A percentile compares a stretch with the other conserved stretches of the same genome.
Conservation (phyloP, 1,284 basidiomycete species). For the Rhodotorula sp. region DNA sequence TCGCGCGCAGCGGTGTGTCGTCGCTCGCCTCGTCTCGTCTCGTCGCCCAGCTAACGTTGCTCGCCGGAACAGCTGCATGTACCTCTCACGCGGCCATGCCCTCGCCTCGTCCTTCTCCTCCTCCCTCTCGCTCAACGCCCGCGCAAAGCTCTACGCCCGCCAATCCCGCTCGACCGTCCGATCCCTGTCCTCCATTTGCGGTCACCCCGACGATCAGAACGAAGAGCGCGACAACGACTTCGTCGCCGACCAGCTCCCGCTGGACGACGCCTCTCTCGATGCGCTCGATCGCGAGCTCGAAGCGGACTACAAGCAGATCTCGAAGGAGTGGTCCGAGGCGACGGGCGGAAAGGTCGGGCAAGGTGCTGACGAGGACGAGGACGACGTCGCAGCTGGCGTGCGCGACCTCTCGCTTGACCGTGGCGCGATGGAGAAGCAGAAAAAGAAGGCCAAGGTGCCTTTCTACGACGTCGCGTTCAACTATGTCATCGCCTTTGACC, state of each 20-base stretch:
- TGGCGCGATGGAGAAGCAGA: background rate
- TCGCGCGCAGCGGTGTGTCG: slow-evolving; percentile 65
- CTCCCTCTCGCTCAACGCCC: slow-evolving; percentile 65
- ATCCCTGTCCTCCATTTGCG: slow-evolving; percentile 60
- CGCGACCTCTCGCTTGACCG: slow-evolving; percentile 13
- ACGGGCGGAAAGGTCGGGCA: slow-evolving; percentile 18
- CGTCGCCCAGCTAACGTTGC: background rate
- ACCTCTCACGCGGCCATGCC: slow-evolving; percentile 68
- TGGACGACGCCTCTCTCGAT: slow-evolving; percentile 11
- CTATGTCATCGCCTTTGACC: slow-evolving; percentile 67
- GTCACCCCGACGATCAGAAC: slow-evolving; percentile 53
- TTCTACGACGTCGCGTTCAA: slow-evolving; percentile 95
- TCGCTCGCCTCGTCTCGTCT: background rate
- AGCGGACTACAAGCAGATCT: slow-evolving; percentile 16
- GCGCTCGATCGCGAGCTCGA: slow-evolving; percentile 34
- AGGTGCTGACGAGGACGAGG: background rate
- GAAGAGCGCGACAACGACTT: slow-evolving; percentile 23
- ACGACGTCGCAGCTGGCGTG: slow-evolving; percentile 16
- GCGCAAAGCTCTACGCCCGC: slow-evolving; percentile 66
- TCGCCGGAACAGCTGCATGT: slow-evolving; percentile 58
- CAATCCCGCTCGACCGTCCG: slow-evolving; percentile 57
- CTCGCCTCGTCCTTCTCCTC: slow-evolving; percentile 64
- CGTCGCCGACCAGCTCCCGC: slow-evolving; percentile 19
- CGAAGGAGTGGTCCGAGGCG: slow-evolving; percentile 35
- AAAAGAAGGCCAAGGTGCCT: slow-evolving; percentile 65